A percentile compares a stretch with the other conserved stretches of the same genome.
phyloP scores from a whole-genome alignment of 805 yeast species.

The Clavispora phyllophila region DNA sequence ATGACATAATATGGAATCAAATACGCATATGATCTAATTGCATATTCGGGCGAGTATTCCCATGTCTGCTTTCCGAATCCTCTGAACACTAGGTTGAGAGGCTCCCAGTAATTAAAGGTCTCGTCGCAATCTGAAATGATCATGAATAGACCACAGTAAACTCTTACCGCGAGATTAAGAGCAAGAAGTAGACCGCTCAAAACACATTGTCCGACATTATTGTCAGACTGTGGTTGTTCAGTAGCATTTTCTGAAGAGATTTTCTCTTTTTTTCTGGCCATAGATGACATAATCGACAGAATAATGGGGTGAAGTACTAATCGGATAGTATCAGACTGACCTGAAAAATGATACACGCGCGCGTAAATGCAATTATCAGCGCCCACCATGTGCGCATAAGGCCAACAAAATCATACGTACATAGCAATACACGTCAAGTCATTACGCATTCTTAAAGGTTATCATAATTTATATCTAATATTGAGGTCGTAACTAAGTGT shows the following conservation, averaged over 20 bases:
- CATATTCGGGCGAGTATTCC: slow-evolving; percentile 90
- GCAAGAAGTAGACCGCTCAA: slow-evolving; percentile 4
- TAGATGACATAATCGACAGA: not conserved
- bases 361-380: too few species aligned
- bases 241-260: not conserved
- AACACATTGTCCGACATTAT: not conserved
- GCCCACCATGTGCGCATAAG: too few species aligned
- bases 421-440: too few species aligned
- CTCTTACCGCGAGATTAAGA: slow-evolving; percentile 17
- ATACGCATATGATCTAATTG: slow-evolving; percentile 83
- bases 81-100: slow-evolving; percentile 69
- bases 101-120: slow-evolving; percentile 91
- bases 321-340: not conserved
- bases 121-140: slow-evolving; percentile 92
- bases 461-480: not conserved
- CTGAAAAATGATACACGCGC: not conserved
- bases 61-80: slow-evolving; percentile 92
- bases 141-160: slow-evolving; percentile 46
- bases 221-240: not conserved
- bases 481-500: not conserved
- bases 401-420: too few species aligned
- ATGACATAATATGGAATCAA: slow-evolving; percentile 45
- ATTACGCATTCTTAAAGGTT: too few species aligned
- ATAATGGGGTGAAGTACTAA: not conserved
- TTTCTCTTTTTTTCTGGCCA: not conserved